These are phyloP conservation scores for Daphne laureola DNA, from an alignment of 441 rosid species.

Conservation along the genomic window DNA sequence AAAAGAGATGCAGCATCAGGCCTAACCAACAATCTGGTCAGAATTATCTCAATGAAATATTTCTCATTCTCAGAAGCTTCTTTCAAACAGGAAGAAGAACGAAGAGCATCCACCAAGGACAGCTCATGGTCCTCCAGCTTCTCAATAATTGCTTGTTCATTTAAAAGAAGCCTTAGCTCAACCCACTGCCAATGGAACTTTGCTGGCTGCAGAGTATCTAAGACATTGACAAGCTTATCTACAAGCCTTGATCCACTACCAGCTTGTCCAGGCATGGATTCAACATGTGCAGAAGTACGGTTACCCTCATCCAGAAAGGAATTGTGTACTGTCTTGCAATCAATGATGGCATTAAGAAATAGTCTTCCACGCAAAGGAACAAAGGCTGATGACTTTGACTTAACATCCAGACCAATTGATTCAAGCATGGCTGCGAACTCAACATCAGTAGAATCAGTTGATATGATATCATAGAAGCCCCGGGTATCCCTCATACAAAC, in stretches of 20 bases:
- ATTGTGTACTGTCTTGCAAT: constrained; percentile 61
- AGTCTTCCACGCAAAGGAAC: constrained; percentile 93
- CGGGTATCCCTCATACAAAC: constrained; percentile 84
- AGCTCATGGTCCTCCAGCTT: constrained; percentile 70
- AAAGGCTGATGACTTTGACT: constrained; percentile 59
- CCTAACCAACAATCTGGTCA: constrained; percentile 93
- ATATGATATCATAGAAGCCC: constrained; percentile 81
- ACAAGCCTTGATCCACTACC: constrained; percentile 64
- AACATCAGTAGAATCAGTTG: constrained; percentile 77
- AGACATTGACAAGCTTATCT: constrained; percentile 75
- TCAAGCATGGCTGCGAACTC: constrained; percentile 76
- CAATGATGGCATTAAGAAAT: constrained; percentile 80
- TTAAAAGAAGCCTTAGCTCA: constrained; percentile 95
- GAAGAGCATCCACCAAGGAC: constrained; percentile 70
- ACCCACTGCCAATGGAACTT: constrained; percentile 99
- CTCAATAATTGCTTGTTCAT: constrained; percentile 90
- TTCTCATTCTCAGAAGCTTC: constrained; percentile 88
- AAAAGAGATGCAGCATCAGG: constrained; percentile 97
- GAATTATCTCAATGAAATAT: constrained; percentile 75
- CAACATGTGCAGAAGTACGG: constrained; percentile 45
- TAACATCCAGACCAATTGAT: constrained; percentile 64
- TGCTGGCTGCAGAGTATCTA: constrained; percentile 92
- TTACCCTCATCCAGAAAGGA: constrained; percentile 44
- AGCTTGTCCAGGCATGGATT: constrained; percentile 36
- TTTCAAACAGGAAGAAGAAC: constrained; percentile 62